phyloP scores from a whole-genome alignment of 2,329 filamentous ascomycete genomes.

The Ophiostoma novo-ulmi region DNA sequence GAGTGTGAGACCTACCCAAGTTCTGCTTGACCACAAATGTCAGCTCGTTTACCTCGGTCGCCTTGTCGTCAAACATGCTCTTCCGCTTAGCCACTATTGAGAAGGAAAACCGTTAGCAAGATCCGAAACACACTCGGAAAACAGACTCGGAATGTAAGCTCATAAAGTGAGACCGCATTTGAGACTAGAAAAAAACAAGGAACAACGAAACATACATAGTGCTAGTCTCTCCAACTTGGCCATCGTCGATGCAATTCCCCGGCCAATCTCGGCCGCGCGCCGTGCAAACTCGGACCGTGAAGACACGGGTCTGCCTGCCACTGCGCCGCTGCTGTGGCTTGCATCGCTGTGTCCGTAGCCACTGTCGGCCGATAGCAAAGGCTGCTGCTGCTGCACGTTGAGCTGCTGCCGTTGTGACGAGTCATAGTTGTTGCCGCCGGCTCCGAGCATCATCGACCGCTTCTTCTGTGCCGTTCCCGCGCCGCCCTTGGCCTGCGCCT shows the following conservation, averaged over 20 bases:
- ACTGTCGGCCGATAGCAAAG: constrained; percentile 43
- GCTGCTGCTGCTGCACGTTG: constrained; percentile 44
- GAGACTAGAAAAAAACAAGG: background rate
- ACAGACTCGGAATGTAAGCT: background rate
- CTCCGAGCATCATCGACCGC: constrained; percentile 23
- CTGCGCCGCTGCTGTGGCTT: constrained; percentile 61
- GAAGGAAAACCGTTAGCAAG: constrained; percentile 14
- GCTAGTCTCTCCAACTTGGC: constrained; percentile 91
- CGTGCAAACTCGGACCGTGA: constrained; percentile 77
- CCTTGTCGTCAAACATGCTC: constrained; percentile 93
- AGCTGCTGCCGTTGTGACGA: constrained; percentile 15
- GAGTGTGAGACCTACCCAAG: constrained; percentile 21
- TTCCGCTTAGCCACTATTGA: constrained; percentile 73
- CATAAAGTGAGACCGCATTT: background rate
- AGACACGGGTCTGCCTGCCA: constrained; percentile 46
- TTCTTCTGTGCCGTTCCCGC: constrained; percentile 58
- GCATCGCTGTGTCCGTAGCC: constrained; percentile 15
- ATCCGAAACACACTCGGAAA: background rate
- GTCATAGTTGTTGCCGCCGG: background rate
- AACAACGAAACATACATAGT: constrained; percentile 51
- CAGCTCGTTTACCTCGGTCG: constrained; percentile 93
- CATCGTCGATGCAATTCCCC: constrained; percentile 88
- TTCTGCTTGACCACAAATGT: constrained; percentile 61
- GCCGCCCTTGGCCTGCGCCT: constrained; percentile 61
- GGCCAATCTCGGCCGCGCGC: constrained; percentile 83